Evolutionary conservation across 352 stramenopile species (phyloP).

Genomic region (Phytophthora citricola): DNA sequence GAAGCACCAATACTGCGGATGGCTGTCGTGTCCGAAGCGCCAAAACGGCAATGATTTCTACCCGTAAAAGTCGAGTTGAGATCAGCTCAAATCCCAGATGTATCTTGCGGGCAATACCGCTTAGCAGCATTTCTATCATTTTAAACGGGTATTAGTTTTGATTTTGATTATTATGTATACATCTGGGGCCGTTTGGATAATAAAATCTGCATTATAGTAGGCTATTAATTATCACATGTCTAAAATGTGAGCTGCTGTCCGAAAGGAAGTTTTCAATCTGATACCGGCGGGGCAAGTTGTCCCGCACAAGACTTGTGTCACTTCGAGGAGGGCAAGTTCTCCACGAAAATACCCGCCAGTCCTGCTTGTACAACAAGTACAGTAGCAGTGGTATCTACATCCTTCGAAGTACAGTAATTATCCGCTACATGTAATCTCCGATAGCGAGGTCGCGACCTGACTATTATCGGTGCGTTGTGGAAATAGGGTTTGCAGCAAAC

Average conservation of each 20-base stretch:
- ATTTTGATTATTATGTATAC: no score
- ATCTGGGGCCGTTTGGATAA: no score
- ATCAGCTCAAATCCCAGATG: conserved; percentile 23
- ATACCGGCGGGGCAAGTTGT: not conserved
- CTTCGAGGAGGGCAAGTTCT: not conserved
- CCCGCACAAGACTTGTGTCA: not conserved
- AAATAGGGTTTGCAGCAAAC: conserved; percentile 9
- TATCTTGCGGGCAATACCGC: conserved; percentile 9
- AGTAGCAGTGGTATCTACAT: no score
- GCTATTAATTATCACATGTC: no score
- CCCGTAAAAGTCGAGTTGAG: conserved; percentile 9
- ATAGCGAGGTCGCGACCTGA: conserved; percentile 1
- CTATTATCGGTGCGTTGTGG: conserved; percentile 6
- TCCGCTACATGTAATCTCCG: not conserved
- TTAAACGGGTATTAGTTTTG: no score
- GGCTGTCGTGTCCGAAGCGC: conserved; percentile 10
- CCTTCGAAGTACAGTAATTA: no score
- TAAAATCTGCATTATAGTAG: no score
- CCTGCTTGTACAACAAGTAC: no score
- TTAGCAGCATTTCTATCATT: no score
- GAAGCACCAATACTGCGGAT: conserved; percentile 3
- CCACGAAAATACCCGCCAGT: no score
- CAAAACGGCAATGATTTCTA: conserved; percentile 33
- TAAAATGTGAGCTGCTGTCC: not conserved
- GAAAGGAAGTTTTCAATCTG: conserved; percentile 1